Conservation (phyloP, 2,329 filamentous ascomycete species). For the Paecilomyces sp. region DNA sequence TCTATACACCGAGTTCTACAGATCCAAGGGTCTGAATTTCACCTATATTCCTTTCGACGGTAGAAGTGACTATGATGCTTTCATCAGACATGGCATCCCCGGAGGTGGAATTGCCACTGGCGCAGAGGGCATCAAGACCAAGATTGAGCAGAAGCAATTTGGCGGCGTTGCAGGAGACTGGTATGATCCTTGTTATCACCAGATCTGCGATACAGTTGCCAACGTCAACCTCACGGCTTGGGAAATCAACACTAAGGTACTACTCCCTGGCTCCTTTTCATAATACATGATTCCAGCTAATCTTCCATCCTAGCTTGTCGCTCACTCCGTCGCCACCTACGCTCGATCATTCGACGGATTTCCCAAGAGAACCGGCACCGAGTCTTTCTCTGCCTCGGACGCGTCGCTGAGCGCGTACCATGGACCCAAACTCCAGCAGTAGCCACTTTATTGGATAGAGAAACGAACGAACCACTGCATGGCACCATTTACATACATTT, state of each 20-base stretch:
- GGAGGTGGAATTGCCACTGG: constrained; percentile 71
- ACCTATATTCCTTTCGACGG: constrained; percentile 70
- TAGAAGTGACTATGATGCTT: constrained; percentile 71
- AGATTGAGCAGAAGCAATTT: constrained; percentile 58
- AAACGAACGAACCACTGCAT: not conserved
- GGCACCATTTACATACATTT: not conserved
- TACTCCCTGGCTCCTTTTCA: not conserved
- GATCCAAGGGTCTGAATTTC: constrained; percentile 54
- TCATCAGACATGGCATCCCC: constrained; percentile 66
- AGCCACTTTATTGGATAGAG: not conserved
- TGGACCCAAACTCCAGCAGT: constrained; percentile 4
- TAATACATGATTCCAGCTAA: not conserved
- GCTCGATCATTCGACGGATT: constrained; percentile 60
- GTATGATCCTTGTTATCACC: constrained; percentile 53
- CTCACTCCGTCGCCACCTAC: constrained; percentile 65
- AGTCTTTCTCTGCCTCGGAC: not conserved
- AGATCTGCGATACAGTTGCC: constrained; percentile 43
- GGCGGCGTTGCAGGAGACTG: constrained; percentile 60
- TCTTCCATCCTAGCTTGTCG: constrained; percentile 40
- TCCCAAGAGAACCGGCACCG: constrained; percentile 42
- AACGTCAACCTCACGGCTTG: constrained; percentile 51
- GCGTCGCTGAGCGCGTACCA: constrained; percentile 4
- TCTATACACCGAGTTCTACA: constrained; percentile 63
- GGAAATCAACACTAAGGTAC: constrained; percentile 46
- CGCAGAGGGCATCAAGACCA: constrained; percentile 68